A percentile compares a stretch with the other conserved stretches of the same genome.
Evolutionary conservation across 768 basidiomycete genomes (phyloP).

Genomic region (Boletus edulis): DNA sequence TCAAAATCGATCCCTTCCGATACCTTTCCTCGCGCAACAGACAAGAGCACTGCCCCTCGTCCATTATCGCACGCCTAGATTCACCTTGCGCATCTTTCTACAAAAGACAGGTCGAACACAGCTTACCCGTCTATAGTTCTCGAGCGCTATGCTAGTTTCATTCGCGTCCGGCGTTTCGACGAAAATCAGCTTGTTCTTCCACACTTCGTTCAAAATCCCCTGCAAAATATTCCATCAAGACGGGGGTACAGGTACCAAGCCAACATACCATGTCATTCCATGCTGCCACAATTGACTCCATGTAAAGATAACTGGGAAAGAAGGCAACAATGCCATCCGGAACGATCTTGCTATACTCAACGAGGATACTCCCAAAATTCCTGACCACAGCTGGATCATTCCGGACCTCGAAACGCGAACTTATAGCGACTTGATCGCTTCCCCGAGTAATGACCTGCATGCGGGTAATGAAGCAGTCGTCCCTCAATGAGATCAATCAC

Average conservation of each 20-base stretch:
- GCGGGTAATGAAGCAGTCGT: not conserved
- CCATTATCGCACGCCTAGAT: slow-evolving; percentile 95
- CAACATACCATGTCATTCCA: slow-evolving; percentile 98
- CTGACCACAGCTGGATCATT: slow-evolving; percentile 99
- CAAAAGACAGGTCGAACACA: not conserved
- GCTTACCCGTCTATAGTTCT: slow-evolving; percentile 90
- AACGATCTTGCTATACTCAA: slow-evolving; percentile 97
- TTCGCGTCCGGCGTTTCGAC: slow-evolving; percentile 99
- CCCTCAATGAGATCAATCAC: slow-evolving; percentile 20
- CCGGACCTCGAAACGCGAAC: slow-evolving; percentile 96
- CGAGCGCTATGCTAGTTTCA: slow-evolving; percentile 95
- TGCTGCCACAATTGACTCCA: slow-evolving; percentile 99
- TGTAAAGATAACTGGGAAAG: slow-evolving; percentile 99
- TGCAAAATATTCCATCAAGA: slow-evolving; percentile 31
- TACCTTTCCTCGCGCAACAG: slow-evolving; percentile 97
- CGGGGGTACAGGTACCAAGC: not conserved
- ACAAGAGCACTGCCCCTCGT: slow-evolving; percentile 91
- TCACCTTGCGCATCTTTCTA: not conserved
- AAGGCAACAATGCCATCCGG: slow-evolving; percentile 99
- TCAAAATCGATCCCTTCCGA: slow-evolving; percentile 99
- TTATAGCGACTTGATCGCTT: slow-evolving; percentile 97
- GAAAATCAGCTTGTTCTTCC: slow-evolving; percentile 99
- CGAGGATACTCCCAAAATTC: slow-evolving; percentile 96
- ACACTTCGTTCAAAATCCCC: slow-evolving; percentile 98
- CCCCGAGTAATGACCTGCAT: slow-evolving; percentile 92